Evolutionary conservation across 129 eudicot genomes (phyloP).

Genomic region (Artemisia annua): DNA sequence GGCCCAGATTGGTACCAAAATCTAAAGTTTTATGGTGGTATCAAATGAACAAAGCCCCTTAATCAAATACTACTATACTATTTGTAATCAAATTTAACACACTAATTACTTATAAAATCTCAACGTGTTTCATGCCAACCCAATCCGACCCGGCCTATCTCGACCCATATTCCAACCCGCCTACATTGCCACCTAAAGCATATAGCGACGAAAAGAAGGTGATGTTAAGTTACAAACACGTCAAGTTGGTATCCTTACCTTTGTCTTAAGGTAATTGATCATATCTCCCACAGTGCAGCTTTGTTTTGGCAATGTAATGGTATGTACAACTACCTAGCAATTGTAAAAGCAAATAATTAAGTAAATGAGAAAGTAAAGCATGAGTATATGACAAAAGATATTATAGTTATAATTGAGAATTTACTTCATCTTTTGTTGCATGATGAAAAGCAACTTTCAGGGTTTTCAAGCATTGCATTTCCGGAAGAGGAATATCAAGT

Average conservation of each 20-base stretch:
- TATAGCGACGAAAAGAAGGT: too few species aligned
- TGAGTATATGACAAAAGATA: background rate
- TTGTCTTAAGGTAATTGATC: constrained; percentile 66
- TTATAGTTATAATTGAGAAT: constrained; percentile 13
- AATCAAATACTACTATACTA: background rate
- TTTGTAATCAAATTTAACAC: too few species aligned
- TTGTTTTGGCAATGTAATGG: constrained; percentile 77
- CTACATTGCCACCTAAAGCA: too few species aligned
- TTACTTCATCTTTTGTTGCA: constrained; percentile 79
- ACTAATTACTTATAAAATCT: too few species aligned
- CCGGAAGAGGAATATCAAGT: constrained; percentile 84
- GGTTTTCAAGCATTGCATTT: constrained; percentile 76
- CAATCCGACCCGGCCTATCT: too few species aligned
- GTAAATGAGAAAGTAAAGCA: constrained; percentile 1
- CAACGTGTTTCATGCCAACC: too few species aligned
- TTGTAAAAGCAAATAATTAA: constrained; percentile 6
- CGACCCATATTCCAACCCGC: too few species aligned
- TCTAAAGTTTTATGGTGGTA: too few species aligned
- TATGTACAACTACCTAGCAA: constrained; percentile 63
- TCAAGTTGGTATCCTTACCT: constrained; percentile 35
- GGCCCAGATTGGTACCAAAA: too few species aligned
- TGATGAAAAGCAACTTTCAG: constrained; percentile 84
- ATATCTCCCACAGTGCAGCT: constrained; percentile 89
- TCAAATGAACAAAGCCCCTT: too few species aligned
- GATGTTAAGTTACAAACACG: too few species aligned